phyloP scores from a whole-genome alignment of 164 flowering plant species.

The Brasenia schreberi region DNA sequence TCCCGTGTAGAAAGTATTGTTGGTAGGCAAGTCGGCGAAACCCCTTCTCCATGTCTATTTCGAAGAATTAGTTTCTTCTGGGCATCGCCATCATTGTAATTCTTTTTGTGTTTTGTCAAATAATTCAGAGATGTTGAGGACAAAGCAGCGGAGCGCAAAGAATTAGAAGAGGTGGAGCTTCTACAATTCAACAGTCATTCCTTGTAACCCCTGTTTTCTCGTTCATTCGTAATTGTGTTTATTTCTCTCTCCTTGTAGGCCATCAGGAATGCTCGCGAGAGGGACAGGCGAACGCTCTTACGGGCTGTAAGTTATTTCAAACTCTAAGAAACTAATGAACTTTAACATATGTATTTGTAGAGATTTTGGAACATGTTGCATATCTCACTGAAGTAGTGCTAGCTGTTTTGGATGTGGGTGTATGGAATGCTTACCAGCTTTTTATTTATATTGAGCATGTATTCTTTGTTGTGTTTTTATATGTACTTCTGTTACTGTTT shows the following conservation, averaged over 20 bases:
- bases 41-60: background rate
- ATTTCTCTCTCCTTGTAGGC: slow-evolving; percentile 36
- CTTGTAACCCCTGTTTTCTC: background rate
- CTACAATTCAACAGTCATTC: background rate
- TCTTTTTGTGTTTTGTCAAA: background rate
- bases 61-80: background rate
- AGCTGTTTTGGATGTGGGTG: no score
- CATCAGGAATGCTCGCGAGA: slow-evolving; percentile 83
- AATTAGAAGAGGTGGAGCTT: slow-evolving; percentile 58
- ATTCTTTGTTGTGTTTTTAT: no score
- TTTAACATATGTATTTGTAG: background rate
- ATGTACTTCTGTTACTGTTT: no score
- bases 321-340: background rate
- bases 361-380: background rate
- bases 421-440: no score
- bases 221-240: background rate
- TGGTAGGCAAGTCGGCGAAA: slow-evolving; percentile 41
- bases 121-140: slow-evolving; percentile 48
- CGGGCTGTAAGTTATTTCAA: slow-evolving; percentile 53
- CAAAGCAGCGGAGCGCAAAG: slow-evolving; percentile 79
- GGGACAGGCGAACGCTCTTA: slow-evolving; percentile 72
- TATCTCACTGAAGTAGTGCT: no score
- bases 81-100: background rate
- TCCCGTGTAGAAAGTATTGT: slow-evolving; percentile 45
- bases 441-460: no score